Evolutionary conservation across 306 rosid species (phyloP), one percentile per base, ranked within the genome.

Genomic region (Coriaria nepalensis): DNA sequence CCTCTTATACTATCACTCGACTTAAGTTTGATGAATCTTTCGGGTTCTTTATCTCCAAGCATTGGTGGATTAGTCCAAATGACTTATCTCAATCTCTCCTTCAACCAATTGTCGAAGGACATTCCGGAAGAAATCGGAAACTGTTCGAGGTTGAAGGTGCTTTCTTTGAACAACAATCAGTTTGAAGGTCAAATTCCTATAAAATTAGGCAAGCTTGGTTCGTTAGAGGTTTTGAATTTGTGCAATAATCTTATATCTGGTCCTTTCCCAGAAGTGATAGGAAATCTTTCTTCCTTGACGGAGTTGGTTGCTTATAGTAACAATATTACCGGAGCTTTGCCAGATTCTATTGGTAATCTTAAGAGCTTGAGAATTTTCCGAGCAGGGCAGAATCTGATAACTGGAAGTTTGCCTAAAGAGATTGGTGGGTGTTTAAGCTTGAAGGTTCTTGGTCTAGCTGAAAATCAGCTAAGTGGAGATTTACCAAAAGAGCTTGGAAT

Each of bases 341-440:
- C 96, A 1, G 61, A 2, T 34, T 69, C 94, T 33, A 43, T 86
- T 47, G 90, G 94, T 50, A 77, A 79, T 45, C 86, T 86, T 36
- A 66, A 53, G 72, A 74, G 40, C 13, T 67, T 86, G 53, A 61
- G 2, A 10, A 62, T 40, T 60, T 74, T 86, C 47, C 61, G 90
- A 69, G 96, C 78, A n/a, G 96, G 96, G 9, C 74, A 79, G 14
- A 86, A 82, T 66, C 40, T 50, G 63, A 79, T 86, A 43, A 59
- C 90, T 1, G 90, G 94, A 47, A 72, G 63, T 50, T 62, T 86
- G 57, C 96, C 96, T 7, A 55, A 61, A 7, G 90, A 77, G 60
- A 82, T 86, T 13, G 56, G 94, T 44, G 65, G 67, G 34, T 86
- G 93, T 47, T 53, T 14, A 42, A 68, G 70, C 64, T 68, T 86